These are phyloP conservation scores for Cucumis melo DNA, from an alignment of 306 rosid species.

Conservation along the genomic window DNA sequence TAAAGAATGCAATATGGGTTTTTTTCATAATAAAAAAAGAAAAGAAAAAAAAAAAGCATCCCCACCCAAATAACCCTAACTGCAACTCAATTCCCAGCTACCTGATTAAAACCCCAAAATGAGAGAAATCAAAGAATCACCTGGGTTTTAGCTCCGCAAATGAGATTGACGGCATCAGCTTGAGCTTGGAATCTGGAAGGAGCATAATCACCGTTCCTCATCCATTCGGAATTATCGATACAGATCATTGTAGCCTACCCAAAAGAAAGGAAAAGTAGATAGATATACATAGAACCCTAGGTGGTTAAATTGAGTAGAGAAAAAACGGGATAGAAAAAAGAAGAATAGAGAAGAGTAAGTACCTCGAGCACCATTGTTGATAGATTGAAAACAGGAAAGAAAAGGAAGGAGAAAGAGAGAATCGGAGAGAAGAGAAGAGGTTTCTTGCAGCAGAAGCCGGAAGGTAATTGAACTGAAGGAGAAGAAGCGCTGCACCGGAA, in stretches of 20 bases:
- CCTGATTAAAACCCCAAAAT: not conserved
- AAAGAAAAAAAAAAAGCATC: not conserved
- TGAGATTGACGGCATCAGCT: conserved; percentile 73
- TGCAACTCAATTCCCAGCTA: conserved; percentile 61
- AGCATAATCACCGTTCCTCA: conserved; percentile 90
- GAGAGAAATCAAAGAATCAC: conserved; percentile 10
- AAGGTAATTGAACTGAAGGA: not conserved
- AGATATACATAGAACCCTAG: not conserved
- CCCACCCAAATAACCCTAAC: conserved; percentile 30
- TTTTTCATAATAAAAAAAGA: not conserved
- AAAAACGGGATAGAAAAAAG: not conserved
- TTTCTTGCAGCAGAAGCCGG: conserved; percentile 4
- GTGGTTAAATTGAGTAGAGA: not conserved
- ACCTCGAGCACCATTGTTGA: conserved; percentile 14
- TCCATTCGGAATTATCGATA: conserved; percentile 93
- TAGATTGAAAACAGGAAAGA: not conserved
- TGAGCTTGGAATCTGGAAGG: conserved; percentile 88
- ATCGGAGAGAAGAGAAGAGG: not conserved
- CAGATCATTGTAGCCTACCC: conserved; percentile 90
- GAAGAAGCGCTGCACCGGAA: not conserved
- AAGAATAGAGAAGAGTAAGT: not conserved
- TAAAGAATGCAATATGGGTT: not conserved
- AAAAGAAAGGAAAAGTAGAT: not conserved
- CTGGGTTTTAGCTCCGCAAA: conserved; percentile 97
- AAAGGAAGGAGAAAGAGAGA: not conserved